Conservation (phyloP, 148 eudicot species). For the Cornus kousa region DNA sequence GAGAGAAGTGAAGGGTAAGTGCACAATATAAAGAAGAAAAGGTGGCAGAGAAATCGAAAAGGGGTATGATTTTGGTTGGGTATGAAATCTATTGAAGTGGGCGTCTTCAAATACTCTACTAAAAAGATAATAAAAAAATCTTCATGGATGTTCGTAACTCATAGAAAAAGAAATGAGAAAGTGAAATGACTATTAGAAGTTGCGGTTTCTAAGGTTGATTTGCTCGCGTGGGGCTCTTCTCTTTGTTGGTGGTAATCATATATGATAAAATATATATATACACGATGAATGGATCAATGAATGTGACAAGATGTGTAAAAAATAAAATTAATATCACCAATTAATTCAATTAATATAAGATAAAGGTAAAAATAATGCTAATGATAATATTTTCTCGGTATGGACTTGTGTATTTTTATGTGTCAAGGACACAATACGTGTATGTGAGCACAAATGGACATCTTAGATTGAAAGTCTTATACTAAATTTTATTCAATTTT, state of each 20-base stretch:
- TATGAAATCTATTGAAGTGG: slow-evolving; percentile 19
- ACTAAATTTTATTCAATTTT: no score
- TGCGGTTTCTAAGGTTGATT: slow-evolving; percentile 63
- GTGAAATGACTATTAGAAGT: slow-evolving; percentile 1
- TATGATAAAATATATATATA: neutral
- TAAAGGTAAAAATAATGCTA: no score
- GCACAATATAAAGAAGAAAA: slow-evolving; percentile 20
- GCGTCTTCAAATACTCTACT: slow-evolving; percentile 20
- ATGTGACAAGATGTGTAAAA: neutral
- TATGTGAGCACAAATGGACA: no score
- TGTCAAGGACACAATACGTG: no score
- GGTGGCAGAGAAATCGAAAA: slow-evolving; percentile 27
- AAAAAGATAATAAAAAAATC: slow-evolving; percentile 24
- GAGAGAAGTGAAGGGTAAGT: slow-evolving; percentile 12
- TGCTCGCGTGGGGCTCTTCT: slow-evolving; percentile 49
- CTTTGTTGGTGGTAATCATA: neutral
- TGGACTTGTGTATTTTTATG: no score
- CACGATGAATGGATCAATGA: no score
- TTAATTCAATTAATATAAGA: no score
- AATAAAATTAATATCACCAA: no score
- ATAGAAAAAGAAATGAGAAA: neutral
- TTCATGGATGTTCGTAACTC: slow-evolving; percentile 46
- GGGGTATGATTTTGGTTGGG: slow-evolving; percentile 29
- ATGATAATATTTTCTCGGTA: no score
- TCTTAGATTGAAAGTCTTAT: no score